phyloP scores from a whole-genome alignment of 495 filamentous ascomycete species.

The Pyrenopolyporus hunteri region DNA sequence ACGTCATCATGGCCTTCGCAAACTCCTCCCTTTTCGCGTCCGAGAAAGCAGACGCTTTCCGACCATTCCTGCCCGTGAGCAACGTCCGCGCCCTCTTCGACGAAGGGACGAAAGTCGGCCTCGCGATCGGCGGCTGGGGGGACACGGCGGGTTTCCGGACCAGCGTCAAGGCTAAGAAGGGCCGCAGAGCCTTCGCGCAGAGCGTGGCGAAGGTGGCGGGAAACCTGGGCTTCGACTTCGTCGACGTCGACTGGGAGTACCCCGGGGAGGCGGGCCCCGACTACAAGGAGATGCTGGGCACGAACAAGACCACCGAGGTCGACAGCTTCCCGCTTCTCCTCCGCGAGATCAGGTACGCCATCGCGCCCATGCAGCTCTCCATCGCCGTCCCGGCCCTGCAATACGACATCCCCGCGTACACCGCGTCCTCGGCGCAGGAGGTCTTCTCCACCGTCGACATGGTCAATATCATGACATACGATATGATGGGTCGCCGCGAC shows the following conservation, averaged over 20 bases:
- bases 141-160: slow-evolving; percentile 60
- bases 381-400: slow-evolving; percentile 63
- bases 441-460: slow-evolving; percentile 65
- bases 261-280: slow-evolving; percentile 65
- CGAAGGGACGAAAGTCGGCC: slow-evolving; percentile 58
- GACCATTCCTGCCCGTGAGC: slow-evolving; percentile 56
- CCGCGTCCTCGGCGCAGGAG: slow-evolving; percentile 54
- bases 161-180: slow-evolving; percentile 52
- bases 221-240: slow-evolving; percentile 60
- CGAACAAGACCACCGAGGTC: slow-evolving; percentile 59
- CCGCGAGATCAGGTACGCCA: slow-evolving; percentile 55
- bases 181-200: slow-evolving; percentile 57
- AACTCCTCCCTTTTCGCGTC: slow-evolving; percentile 57
- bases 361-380: slow-evolving; percentile 63
- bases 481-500: slow-evolving; percentile 69
- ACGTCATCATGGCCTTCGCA: slow-evolving; percentile 65
- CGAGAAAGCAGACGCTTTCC: slow-evolving; percentile 48
- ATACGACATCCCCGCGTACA: slow-evolving; percentile 66
- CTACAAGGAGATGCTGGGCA: slow-evolving; percentile 62
- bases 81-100: slow-evolving; percentile 58
- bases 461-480: slow-evolving; percentile 72
- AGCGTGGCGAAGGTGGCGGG: slow-evolving; percentile 61
- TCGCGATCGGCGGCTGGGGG: slow-evolving; percentile 68
- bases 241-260: slow-evolving; percentile 72
- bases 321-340: slow-evolving; percentile 63